Percentiles rank a stretch among this genome's conserved stretches.
These are phyloP conservation scores for Penicillium riverlandense DNA, from an alignment of 495 filamentous ascomycete species.

Conservation along the genomic window DNA sequence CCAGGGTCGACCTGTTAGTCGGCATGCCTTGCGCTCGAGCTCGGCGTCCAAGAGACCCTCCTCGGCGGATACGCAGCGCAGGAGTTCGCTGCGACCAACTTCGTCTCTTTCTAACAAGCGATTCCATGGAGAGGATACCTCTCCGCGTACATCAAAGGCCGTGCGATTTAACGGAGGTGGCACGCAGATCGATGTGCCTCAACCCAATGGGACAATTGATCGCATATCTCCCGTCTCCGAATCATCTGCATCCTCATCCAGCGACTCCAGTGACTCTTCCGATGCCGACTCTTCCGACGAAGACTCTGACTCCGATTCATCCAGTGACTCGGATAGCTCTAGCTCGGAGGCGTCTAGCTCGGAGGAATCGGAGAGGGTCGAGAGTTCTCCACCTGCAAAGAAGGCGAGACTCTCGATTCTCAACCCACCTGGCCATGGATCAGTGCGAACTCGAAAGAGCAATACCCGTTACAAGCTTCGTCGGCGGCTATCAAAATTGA, in stretches of 20 bases:
- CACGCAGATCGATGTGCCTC: neutral
- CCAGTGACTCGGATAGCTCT: slow-evolving; percentile 23
- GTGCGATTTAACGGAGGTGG: slow-evolving; percentile 24
- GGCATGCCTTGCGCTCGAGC: slow-evolving; percentile 10
- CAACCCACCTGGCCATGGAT: slow-evolving; percentile 37
- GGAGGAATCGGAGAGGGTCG: slow-evolving; percentile 24
- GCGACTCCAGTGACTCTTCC: slow-evolving; percentile 21
- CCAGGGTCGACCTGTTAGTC: slow-evolving; percentile 4
- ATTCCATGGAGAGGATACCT: slow-evolving; percentile 14
- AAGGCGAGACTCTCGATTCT: slow-evolving; percentile 2
- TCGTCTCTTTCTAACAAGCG: slow-evolving; percentile 23
- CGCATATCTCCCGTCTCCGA: slow-evolving; percentile 1
- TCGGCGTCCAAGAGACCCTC: slow-evolving; percentile 14
- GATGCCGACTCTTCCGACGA: slow-evolving; percentile 14
- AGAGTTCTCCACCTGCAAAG: neutral
- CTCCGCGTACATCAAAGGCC: slow-evolving; percentile 25
- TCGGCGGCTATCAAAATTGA: slow-evolving; percentile 40
- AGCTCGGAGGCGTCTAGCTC: slow-evolving; percentile 22
- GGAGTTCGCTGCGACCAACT: slow-evolving; percentile 10
- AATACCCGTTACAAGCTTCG: slow-evolving; percentile 47
- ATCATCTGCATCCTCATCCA: slow-evolving; percentile 19
- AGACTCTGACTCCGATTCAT: slow-evolving; percentile 7
- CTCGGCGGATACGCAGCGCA: slow-evolving; percentile 6
- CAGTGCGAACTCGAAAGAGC: slow-evolving; percentile 41
- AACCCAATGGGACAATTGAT: neutral